Percentiles rank a stretch among this genome's conserved stretches.
These are phyloP conservation scores for Picea sitchensis DNA, from an alignment of 75 land plant species.

Conservation along the genomic window DNA sequence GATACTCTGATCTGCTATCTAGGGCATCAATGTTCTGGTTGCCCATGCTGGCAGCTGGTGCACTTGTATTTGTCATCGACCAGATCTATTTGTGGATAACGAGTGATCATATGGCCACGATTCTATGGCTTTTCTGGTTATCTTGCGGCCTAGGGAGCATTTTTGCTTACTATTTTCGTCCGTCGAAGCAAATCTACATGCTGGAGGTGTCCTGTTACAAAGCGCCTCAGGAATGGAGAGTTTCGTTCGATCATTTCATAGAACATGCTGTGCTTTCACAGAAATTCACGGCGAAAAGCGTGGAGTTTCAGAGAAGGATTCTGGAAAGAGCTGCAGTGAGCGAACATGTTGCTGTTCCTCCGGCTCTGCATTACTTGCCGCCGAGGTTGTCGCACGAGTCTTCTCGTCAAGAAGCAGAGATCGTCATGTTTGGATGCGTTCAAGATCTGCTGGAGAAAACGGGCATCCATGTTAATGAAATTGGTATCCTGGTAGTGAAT, in stretches of 20 bases:
- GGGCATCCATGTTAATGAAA: conserved; percentile 34
- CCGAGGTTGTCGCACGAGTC: conserved; percentile 13
- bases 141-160: too few relatives aligned
- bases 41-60: neutral
- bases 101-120: too few relatives aligned
- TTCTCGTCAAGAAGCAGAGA: conserved; percentile 32
- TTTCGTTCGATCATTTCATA: neutral
- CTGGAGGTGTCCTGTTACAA: conserved; percentile 1
- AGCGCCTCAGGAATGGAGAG: neutral
- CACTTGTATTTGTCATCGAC: neutral
- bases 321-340: conserved; percentile 57
- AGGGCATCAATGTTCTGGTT: neutral
- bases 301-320: conserved; percentile 46
- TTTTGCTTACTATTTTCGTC: too few relatives aligned
- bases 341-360: conserved; percentile 40
- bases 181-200: neutral
- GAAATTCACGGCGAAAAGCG: conserved; percentile 19
- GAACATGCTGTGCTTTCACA: neutral
- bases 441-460: conserved; percentile 52
- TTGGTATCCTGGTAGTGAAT: conserved; percentile 47
- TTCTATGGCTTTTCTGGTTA: too few relatives aligned
- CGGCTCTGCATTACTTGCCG: conserved; percentile 26
- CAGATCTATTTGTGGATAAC: neutral
- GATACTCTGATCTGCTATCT: neutral
- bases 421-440: conserved; percentile 34